Conservation (phyloP, 129 eudicot genomes). For the Artemisia annua region DNA sequence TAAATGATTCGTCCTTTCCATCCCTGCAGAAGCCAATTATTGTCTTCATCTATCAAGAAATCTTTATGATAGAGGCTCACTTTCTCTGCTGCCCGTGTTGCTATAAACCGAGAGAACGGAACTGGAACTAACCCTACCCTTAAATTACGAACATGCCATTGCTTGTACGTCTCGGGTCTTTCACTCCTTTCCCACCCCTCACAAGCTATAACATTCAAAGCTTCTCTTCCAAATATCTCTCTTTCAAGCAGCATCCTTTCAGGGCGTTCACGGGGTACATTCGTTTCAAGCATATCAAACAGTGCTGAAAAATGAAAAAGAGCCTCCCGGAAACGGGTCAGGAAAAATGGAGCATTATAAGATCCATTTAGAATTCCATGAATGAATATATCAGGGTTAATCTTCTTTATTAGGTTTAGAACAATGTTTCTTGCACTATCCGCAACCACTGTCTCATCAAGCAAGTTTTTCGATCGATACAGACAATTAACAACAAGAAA, state of each 20-base stretch:
- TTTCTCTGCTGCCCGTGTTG: slow-evolving; percentile 39
- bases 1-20: slow-evolving; percentile 84
- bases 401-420: slow-evolving; percentile 53
- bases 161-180: slow-evolving; percentile 90
- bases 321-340: slow-evolving; percentile 82
- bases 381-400: slow-evolving; percentile 63
- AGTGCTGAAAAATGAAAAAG: slow-evolving; percentile 75
- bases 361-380: slow-evolving; percentile 80
- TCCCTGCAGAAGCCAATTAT: slow-evolving; percentile 72
- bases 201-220: slow-evolving; percentile 80
- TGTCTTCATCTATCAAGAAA: slow-evolving; percentile 79
- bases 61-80: slow-evolving; percentile 71
- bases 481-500: slow-evolving; percentile 63
- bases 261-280: slow-evolving; percentile 54
- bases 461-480: slow-evolving; percentile 63
- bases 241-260: slow-evolving; percentile 76
- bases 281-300: slow-evolving; percentile 80
- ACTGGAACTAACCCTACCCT: slow-evolving; percentile 67
- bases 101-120: slow-evolving; percentile 47
- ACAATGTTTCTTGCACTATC: slow-evolving; percentile 62
- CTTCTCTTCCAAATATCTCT: slow-evolving; percentile 73
- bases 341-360: slow-evolving; percentile 77
- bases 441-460: slow-evolving; percentile 68
- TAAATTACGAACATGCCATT: slow-evolving; percentile 76
- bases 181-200: slow-evolving; percentile 88